Base-by-base conservation (phyloP, 345 rosid species). In the Bruguiera sexangula region DNA sequence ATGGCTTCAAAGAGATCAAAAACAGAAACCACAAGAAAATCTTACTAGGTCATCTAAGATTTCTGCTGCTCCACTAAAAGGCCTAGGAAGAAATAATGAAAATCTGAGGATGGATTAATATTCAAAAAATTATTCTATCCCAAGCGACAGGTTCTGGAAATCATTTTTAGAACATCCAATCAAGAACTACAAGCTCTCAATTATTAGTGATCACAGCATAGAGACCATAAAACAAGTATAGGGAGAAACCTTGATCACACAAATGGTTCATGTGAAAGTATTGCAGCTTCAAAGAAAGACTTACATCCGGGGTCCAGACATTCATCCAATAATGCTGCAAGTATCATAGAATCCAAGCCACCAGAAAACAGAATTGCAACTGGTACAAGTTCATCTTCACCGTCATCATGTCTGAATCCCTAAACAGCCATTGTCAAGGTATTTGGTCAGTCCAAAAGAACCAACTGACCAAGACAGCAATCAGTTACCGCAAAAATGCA, bases 281-380 rank as follows among this genome's bases (percentile, higher is more conserved):
- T 34, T 21, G 36, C 6, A 24, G 46, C 36, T 43, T 58, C 29
- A 53, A 22, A 54, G 29, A 37, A 79, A 60, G 15, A 52, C 79
- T 86, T 84, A 92, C 97, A 89, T 57, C 60, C 77, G 62, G 88
- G 83, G 83, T 89, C 89, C 32, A 95, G 76, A 78, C 88, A 92
- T 65, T 92, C 85, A 73, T 95, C 81, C 79, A 92, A 80, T 29
- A 95, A 71, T 39, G 96, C 96, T 48, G 99, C 93, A 55, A 95
- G 86, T 75, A 95, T 90, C 97, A 89, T 95, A 31, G 97, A 95
- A 81, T 95, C 99, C 69, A 92, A 75, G 71, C 99, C 99, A 55
- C 99, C 97, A 61, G 99, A 95, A 79, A 95, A 92, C 54, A 95
- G 90, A 70, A 95, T 88, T 50, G 97, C 99, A 51, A 89, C 88